These are phyloP conservation scores for Galerina marginata DNA, from an alignment of 768 basidiomycete species.

Conservation along the genomic window DNA sequence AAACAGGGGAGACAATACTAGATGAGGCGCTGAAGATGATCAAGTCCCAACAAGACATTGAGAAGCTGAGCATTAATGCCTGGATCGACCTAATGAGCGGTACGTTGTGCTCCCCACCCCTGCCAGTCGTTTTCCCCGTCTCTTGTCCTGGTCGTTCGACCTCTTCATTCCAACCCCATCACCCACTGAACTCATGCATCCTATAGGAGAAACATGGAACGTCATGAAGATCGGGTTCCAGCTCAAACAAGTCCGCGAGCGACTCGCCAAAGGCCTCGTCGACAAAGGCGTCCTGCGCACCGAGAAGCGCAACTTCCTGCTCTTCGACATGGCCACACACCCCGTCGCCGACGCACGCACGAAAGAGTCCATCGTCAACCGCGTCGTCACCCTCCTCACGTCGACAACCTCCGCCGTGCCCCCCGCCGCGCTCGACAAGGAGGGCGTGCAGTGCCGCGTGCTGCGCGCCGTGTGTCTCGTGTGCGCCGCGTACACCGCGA, in stretches of 20 bases:
- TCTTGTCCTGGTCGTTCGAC: not conserved
- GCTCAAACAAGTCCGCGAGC: conserved; percentile 97
- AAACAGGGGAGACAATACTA: conserved; percentile 94
- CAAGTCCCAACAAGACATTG: conserved; percentile 76
- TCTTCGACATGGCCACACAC: conserved; percentile 99
- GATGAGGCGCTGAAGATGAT: conserved; percentile 98
- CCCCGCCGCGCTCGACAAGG: conserved; percentile 71
- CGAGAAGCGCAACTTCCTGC: conserved; percentile 97
- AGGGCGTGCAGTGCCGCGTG: conserved; percentile 81
- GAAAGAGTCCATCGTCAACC: conserved; percentile 83
- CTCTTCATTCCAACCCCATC: not conserved
- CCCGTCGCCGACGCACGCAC: conserved; percentile 92
- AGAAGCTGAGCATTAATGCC: conserved; percentile 81
- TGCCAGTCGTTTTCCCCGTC: not conserved
- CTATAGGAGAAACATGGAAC: conserved; percentile 96
- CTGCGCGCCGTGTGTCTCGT: conserved; percentile 84
- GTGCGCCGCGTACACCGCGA: conserved; percentile 92
- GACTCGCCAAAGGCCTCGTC: conserved; percentile 94
- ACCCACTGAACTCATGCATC: not conserved
- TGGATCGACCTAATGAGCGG: conserved; percentile 97
- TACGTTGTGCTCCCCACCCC: conserved; percentile 43
- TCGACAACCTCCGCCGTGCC: conserved; percentile 84
- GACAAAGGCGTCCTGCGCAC: conserved; percentile 99
- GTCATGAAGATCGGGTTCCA: conserved; percentile 99
- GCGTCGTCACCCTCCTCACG: conserved; percentile 80